Evolutionary conservation across 1,284 basidiomycete species (phyloP), one percentile per base, ranked within the genome.

Genomic region (Pholiota adiposa): DNA sequence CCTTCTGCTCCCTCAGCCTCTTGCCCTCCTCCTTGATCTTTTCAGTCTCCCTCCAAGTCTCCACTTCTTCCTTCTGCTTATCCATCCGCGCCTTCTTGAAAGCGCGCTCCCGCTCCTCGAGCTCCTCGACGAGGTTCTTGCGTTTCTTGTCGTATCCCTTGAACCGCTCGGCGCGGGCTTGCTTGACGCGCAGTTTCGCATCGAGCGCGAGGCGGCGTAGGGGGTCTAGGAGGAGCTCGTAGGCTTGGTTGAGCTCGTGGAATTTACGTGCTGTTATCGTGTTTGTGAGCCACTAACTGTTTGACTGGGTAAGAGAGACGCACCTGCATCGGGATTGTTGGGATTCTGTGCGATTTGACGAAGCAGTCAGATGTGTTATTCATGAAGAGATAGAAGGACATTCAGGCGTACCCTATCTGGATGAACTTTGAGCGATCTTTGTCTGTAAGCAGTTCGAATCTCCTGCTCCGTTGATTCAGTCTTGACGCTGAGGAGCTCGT

Each of bases 371-470:
- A 11, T 27, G 14, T 25, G 12, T 8, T 46, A 65, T 6, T 89
- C 92, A 65, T 5, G 50, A 41, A 46, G 53, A 48, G 53, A 69
- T 64, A 56, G 66, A 51, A 58, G 64, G n/a, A n/a, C n/a, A 69
- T 60, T 72, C 61, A 72, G 64, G 63, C 69, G 56, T 52, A 87
- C 92, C 70, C 90, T 86, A 74, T 96, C 94, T 18, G 94, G 94
- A 79, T 96, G 94, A 54, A 93, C 92, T 77, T 92, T 94, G 61
- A 94, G 81, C 3, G 93, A 95, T 41, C 86, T 80, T 65, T 93
- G 85, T 43, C 93, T 82, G 68, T 93, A 98, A 1, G 94, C 93
- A 9, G 86, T 90, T 65, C 88, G 85, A 63, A 97, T 92, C 61
- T 96, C 93, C 56, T 86, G 83, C 59, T 96, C 93, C 4, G 89